A percentile compares a stretch with the other conserved stretches of the same genome.
Conservation (phyloP, 2,329 filamentous ascomycete genomes). For the Mycosphaerella arachidis region DNA sequence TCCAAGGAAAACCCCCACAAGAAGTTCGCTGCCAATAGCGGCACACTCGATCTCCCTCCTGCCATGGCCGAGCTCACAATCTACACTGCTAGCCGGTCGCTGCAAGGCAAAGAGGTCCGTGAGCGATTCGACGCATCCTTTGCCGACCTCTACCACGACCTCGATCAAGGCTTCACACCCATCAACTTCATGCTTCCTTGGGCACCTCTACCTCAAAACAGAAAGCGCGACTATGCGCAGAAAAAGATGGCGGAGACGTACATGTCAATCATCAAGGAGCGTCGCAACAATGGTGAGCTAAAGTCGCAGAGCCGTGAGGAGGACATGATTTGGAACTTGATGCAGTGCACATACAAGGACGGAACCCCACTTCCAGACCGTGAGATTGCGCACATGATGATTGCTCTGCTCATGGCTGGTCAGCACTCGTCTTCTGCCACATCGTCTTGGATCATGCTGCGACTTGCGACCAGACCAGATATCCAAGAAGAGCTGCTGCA, state of each 20-base stretch:
- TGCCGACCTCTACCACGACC: constrained; percentile 77
- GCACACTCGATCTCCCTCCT: constrained; percentile 66
- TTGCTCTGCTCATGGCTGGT: constrained; percentile 85
- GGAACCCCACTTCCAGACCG: constrained; percentile 73
- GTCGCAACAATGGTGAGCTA: constrained; percentile 49
- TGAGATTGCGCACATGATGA: constrained; percentile 90
- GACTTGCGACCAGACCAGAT: constrained; percentile 70
- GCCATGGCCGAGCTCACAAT: constrained; percentile 83
- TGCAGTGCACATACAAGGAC: constrained; percentile 81
- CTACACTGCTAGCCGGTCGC: constrained; percentile 79
- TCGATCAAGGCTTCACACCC: constrained; percentile 84
- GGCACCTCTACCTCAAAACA: constrained; percentile 85
- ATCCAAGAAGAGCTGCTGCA: constrained; percentile 76
- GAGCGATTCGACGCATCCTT: constrained; percentile 75
- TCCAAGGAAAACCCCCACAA: constrained; percentile 53
- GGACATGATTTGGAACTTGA: constrained; percentile 89
- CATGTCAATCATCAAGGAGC: constrained; percentile 72
- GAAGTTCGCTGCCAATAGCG: constrained; percentile 38
- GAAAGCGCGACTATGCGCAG: constrained; percentile 73
- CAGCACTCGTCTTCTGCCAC: constrained; percentile 86
- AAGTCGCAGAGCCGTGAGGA: constrained; percentile 35
- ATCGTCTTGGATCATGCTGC: constrained; percentile 78
- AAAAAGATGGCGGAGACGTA: constrained; percentile 76
- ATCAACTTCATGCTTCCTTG: constrained; percentile 89
- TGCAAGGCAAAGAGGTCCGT: constrained; percentile 80